Evolutionary conservation across 2,329 filamentous ascomycete species (phyloP), one percentile per base, ranked within the genome.

Genomic region (Trichoderma brevicompactum): DNA sequence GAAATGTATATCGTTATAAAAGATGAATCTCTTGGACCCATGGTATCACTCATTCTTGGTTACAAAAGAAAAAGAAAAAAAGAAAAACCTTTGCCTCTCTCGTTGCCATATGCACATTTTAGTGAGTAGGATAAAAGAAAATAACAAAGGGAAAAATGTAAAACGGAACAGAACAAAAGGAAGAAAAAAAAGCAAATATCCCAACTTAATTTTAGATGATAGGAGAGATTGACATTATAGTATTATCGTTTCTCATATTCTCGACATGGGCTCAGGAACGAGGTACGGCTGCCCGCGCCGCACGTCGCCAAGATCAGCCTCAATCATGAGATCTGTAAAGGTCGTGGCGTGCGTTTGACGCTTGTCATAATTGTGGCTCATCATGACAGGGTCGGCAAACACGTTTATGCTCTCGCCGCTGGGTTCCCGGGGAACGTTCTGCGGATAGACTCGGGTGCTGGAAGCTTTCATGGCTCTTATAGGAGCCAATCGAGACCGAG

Each of bases 271-370:
- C 5, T 74, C 74, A 10, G 80, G 80, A 44, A 83, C 78, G n/a
- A 60, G 34, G 67, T 78, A 84, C 4, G 77, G 74, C 69, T 76
- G 75, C 6, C 79, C 82, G 66, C 73, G 75, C 64, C 74, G 78
- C 52, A 82, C 76, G 9, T 74, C 73, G 15, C 79, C 78, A 23
- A 83, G 73, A 19, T 79, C 77, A 2, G 80, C 82, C 66, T 79
- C 75, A 63, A 83, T 78, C 80, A 86, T 82, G 72, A 87, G 78
- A 68, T 82, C 80, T n/a, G 81, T 80, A 68, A 86, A 85, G 0
- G 81, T 84, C 0, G 85, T 84, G 68, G 75, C 71, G 41, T 77
- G 75, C 38, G 72, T 71, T 63, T 75, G 52, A 12, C 68, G 69
- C 40, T 67, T 67, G 15, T 74, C 50, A 52, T 56, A 59, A 49